Evolutionary conservation across 768 basidiomycete genomes (phyloP), one percentile per base, ranked within the genome.

Genomic region (Trametes coccinea): DNA sequence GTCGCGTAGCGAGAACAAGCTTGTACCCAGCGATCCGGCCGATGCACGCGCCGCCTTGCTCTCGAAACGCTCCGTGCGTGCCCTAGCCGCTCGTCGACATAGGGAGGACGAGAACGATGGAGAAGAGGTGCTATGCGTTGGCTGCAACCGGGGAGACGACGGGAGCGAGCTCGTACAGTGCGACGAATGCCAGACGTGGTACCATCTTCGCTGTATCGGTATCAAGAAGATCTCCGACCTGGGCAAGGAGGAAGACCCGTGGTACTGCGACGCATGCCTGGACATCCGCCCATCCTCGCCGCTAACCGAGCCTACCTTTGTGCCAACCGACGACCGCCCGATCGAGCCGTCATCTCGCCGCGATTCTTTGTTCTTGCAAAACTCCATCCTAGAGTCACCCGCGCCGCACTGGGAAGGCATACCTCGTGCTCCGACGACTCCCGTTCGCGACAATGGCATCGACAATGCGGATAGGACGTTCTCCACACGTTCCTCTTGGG

Each of bases 91-190:
- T 60, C 81, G 86, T 27, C 71, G 75, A 47, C 75, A 79, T 62
- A 74, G 60, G 22, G 66, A 65, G 31, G 75, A 75, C 5, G 76
- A 78, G 13, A 77, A 76, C 10, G 79, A 79, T 11, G 49, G 53
- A 47, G 81, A 81, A 5, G 82, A 83, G 50, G 72, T 80, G 16
- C 68, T 86, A 16, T 93, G 92, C 70, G 78, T 89, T 30, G 62
- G 62, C 3, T 93, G 91, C 70, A 74, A 76, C 45, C 87, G 85
- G 16, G 77, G 74, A 53, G 87, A 89, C 66, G 88, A 91, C 60
- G 90, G 87, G 3, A 77, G 87, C n/a, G 82, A 85, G 60, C 79
- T 90, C 48, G 92, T 93, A 34, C 92, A 92, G 67, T 94, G 92
- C 66, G 91, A 93, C 67, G 79, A 80, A 4, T 94, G 92, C 71